phyloP scores from a whole-genome alignment of 805 yeast genomes.

The Pichia exigua region DNA sequence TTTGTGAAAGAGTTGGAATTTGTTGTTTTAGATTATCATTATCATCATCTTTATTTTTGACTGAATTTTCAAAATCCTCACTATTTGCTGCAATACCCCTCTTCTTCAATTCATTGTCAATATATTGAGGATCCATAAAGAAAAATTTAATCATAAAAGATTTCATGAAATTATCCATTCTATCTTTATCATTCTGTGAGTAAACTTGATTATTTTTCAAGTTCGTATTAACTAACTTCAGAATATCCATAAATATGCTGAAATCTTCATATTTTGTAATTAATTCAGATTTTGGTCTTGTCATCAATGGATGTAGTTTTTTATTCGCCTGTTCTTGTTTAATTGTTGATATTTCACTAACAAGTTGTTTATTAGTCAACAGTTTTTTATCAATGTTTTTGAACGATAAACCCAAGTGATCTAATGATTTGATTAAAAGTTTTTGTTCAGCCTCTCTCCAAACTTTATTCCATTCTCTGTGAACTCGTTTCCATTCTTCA shows the following conservation, averaged over 20 bases:
- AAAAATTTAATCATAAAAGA: constrained; percentile 70
- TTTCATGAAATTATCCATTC: constrained; percentile 61
- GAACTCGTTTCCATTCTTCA: constrained; percentile 98
- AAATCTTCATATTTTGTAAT: constrained; percentile 57
- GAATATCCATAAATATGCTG: constrained; percentile 65
- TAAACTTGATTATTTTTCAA: constrained; percentile 63
- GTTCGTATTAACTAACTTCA: constrained; percentile 58
- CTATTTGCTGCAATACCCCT: constrained; percentile 26
- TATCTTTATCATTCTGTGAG: constrained; percentile 74
- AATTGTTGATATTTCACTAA: constrained; percentile 86
- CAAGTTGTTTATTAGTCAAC: constrained; percentile 79
- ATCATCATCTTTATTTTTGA: constrained; percentile 7
- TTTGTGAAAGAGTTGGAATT: constrained; percentile 23
- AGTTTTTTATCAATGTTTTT: constrained; percentile 94
- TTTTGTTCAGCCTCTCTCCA: constrained; percentile 98
- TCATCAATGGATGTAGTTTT: constrained; percentile 77
- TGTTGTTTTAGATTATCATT: constrained; percentile 2
- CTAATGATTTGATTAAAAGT: constrained; percentile 86
- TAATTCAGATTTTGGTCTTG: constrained; percentile 67
- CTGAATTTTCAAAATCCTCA: constrained; percentile 16
- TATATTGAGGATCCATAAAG: constrained; percentile 41
- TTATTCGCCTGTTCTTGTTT: constrained; percentile 88
- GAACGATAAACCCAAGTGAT: constrained; percentile 91
- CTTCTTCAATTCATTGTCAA: constrained; percentile 34
- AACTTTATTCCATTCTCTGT: constrained; percentile 96